phyloP scores from a whole-genome alignment of 192 early-diverging fungal species.

The Linnemannia zychae region DNA sequence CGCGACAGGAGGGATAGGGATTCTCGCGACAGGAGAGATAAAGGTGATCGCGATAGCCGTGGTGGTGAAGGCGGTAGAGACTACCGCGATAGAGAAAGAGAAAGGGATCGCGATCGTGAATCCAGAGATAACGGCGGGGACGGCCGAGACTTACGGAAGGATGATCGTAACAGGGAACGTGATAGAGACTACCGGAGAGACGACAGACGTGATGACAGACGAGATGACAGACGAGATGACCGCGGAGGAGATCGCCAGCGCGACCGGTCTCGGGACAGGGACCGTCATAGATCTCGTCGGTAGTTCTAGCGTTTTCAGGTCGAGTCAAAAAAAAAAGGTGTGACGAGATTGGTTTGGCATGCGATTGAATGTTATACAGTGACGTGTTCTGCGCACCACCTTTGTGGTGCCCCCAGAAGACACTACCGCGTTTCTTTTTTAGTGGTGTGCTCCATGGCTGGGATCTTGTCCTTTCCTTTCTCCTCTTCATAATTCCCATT shows the following conservation, averaged over 20 bases:
- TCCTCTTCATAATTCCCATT: background rate
- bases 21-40: constrained; percentile 6
- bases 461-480: background rate
- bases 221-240: background rate
- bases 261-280: constrained; percentile 6
- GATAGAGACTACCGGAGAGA: background rate
- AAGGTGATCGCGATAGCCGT: constrained; percentile 1
- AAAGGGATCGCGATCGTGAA: too few species aligned
- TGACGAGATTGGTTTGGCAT: too few species aligned
- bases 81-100: too few species aligned
- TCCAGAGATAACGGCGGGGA: background rate
- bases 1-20: constrained; percentile 2
- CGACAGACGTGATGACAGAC: background rate
- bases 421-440: constrained; percentile 2
- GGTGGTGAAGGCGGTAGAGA: too few species aligned
- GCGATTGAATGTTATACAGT: background rate
- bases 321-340: too few species aligned
- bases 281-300: background rate
- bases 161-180: constrained; percentile 17
- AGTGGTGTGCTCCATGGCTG: background rate
- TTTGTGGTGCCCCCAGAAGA: background rate
- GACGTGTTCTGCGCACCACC: background rate
- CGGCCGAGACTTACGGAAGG: constrained; percentile 1
- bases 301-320: too few species aligned
- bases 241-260: constrained; percentile 1